Conservation (phyloP, 1,284 basidiomycete species). For the Peniophora sp. region DNA sequence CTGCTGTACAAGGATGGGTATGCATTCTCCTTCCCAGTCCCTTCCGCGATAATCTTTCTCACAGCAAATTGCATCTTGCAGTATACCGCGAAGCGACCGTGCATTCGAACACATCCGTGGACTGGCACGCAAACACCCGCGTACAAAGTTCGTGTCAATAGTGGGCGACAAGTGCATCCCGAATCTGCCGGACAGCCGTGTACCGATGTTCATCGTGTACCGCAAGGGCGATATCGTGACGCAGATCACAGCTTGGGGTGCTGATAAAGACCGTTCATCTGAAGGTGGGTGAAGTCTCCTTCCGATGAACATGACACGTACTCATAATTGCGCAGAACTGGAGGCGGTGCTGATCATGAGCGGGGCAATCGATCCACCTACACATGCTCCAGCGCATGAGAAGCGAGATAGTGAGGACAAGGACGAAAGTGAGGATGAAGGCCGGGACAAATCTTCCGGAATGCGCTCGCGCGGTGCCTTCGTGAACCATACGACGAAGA, state of each 20-base stretch:
- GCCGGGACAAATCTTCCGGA: slow-evolving; percentile 35
- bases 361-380: slow-evolving; percentile 51
- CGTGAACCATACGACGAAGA: slow-evolving; percentile 51
- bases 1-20: slow-evolving; percentile 88
- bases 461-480: slow-evolving; percentile 49
- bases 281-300: slow-evolving; percentile 50
- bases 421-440: slow-evolving; percentile 37
- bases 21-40: slow-evolving; percentile 15
- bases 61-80: slow-evolving; percentile 20
- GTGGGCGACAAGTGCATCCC: slow-evolving; percentile 94
- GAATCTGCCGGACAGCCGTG: slow-evolving; percentile 86
- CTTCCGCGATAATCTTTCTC: slow-evolving; percentile 3
- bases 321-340: slow-evolving; percentile 40
- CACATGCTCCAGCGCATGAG: slow-evolving; percentile 24
- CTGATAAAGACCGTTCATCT: slow-evolving; percentile 68
- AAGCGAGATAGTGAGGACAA: slow-evolving; percentile 22
- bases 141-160: slow-evolving; percentile 94
- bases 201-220: slow-evolving; percentile 92
- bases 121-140: slow-evolving; percentile 78
- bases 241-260: slow-evolving; percentile 80
- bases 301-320: slow-evolving; percentile 2
- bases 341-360: slow-evolving; percentile 57
- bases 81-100: slow-evolving; percentile 74
- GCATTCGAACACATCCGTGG: slow-evolving; percentile 65
- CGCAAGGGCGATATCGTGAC: slow-evolving; percentile 84